Percentiles rank a stretch among this genome's conserved stretches.
These are phyloP conservation scores for Borovskyia barvae DNA, from an alignment of 208 protist genomes.

Conservation along the genomic window DNA sequence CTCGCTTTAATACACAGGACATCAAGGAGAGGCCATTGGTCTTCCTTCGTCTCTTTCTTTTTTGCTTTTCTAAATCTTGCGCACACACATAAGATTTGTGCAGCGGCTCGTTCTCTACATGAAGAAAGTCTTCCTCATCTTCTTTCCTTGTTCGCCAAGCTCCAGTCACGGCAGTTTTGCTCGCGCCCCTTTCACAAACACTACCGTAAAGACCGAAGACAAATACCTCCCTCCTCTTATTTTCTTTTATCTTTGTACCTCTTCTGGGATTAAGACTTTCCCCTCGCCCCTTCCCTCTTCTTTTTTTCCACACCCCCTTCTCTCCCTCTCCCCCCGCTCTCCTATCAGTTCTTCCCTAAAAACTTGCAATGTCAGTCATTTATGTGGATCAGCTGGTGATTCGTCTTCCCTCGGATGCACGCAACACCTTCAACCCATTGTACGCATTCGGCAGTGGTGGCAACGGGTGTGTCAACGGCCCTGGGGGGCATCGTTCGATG, in stretches of 20 bases:
- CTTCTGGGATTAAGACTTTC: too few relatives aligned
- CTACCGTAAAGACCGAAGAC: too few relatives aligned
- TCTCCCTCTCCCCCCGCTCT: not conserved
- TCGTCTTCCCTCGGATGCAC: conserved; percentile 51
- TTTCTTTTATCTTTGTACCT: too few relatives aligned
- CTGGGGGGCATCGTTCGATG: conserved; percentile 2
- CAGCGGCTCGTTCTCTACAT: too few relatives aligned
- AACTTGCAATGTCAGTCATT: conserved; percentile 45
- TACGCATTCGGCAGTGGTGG: conserved; percentile 61
- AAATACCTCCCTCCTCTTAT: too few relatives aligned
- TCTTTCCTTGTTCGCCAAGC: too few relatives aligned
- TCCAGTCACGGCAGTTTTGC: too few relatives aligned
- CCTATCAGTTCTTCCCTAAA: not conserved
- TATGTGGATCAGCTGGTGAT: conserved; percentile 55
- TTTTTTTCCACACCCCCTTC: not conserved
- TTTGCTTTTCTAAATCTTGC: not conserved
- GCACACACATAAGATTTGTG: not conserved
- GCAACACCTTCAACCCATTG: conserved; percentile 71
- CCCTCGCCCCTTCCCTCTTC: not conserved
- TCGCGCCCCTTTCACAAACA: too few relatives aligned
- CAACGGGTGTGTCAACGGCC: conserved; percentile 24
- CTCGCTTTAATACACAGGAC: not conserved
- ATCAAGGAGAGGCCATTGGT: not conserved
- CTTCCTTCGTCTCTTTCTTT: conserved; percentile 1
- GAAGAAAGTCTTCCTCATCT: too few relatives aligned